Evolutionary conservation across 164 flowering plant genomes (phyloP), one percentile per base, ranked within the genome.

Genomic region (Stephania japonica): DNA sequence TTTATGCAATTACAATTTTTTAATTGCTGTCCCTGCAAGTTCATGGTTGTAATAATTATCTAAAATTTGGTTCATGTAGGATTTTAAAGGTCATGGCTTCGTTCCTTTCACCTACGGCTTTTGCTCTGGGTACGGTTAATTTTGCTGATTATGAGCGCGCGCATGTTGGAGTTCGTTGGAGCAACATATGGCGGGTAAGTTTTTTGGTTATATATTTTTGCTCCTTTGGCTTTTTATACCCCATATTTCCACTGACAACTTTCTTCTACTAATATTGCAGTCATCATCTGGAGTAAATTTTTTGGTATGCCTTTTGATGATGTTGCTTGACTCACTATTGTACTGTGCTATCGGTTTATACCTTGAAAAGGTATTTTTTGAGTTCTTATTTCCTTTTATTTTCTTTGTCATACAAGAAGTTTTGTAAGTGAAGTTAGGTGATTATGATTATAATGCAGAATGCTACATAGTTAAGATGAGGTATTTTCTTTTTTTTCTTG

Each of bases 121-220:
- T 95, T 85, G 98, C 99, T 38, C 81, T 95, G 61, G 99, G 98
- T 44, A 90, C 98, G 24, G 72, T 93, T 72, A 93, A 95, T 79
- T 91, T 95, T 83, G 99, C 98, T 78, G 98, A 95, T 71, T 93
- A 93, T 88, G 99, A 95, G 83, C 94, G 95, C 76, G 99, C 99
- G 75, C 98, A 93, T 79, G 99, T 95, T 81, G 99, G 99, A 74
- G 86, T 95, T 27, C 94, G 98, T 11, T 95, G 99, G 99, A 93
- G 90, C 84, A 95, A 95, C 84, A 87, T 95, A 50, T 95, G 99
- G 99, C 88, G 86, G 87, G 99, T 91, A 86, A 62, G 70, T 75
- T 26, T 70, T 23, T 75, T 16, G 63, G 11, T 13, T 2, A 50
- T 64, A 27, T 63, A 3, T 32, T 64, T 75, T 62, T 14, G 49